Evolutionary conservation across 2,329 filamentous ascomycete genomes (phyloP).

Genomic region (Aschersonia sp.): DNA sequence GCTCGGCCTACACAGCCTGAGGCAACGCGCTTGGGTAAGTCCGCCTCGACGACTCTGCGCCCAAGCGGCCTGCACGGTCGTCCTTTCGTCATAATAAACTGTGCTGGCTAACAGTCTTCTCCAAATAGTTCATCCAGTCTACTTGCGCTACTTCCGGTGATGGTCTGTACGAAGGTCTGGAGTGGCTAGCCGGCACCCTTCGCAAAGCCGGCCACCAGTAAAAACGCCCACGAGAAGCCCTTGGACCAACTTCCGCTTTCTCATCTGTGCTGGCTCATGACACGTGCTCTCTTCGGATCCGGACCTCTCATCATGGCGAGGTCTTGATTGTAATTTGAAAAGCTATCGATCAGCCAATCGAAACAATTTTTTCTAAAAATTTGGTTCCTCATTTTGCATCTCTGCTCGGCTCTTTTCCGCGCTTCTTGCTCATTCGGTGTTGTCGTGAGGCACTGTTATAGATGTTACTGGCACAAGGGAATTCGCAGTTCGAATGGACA

Average conservation of each 20-base stretch:
- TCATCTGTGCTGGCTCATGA: conserved; percentile 14
- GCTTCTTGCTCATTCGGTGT: conserved; percentile 7
- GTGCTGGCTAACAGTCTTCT: conserved; percentile 4
- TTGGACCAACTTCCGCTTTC: conserved; percentile 16
- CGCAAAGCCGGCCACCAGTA: conserved; percentile 59
- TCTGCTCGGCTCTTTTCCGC: conserved; percentile 11
- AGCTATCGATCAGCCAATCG: conserved; percentile 40
- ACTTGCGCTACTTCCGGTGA: conserved; percentile 98
- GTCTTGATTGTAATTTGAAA: conserved; percentile 45
- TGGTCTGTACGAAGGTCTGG: conserved; percentile 98
- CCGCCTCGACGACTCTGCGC: not conserved
- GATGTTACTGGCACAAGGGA: not conserved
- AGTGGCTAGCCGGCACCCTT: conserved; percentile 77
- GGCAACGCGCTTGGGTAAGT: conserved; percentile 97
- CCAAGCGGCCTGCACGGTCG: not conserved
- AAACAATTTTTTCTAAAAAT: conserved; percentile 21
- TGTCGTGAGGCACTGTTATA: conserved; percentile 13
- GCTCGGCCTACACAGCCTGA: conserved; percentile 97
- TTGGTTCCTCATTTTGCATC: conserved; percentile 26
- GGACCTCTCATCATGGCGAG: conserved; percentile 23
- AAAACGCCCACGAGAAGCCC: conserved; percentile 23
- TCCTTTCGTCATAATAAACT: too few species aligned
- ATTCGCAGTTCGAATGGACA: not conserved
- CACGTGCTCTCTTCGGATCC: not conserved
- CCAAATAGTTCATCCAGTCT: conserved; percentile 84